Base-by-base conservation (phyloP, 2,329 filamentous ascomycete species). In the Epichloe coenophiala region DNA sequence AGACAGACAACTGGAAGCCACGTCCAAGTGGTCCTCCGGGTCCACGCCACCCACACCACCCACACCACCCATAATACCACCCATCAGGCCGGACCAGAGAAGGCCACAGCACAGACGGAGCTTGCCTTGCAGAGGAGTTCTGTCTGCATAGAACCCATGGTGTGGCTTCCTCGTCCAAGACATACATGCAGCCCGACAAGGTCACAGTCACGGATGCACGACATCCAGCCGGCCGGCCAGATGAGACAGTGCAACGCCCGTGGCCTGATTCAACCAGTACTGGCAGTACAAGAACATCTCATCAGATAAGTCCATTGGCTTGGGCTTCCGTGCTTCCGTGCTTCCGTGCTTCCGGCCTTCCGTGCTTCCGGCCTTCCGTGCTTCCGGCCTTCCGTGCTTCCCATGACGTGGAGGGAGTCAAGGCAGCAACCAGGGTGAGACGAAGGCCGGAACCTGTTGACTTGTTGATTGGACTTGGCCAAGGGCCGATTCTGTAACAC, bases 401-500 rank as follows among this genome's bases (percentile, higher is more conserved):
- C 41, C 17, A 43, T 0, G 21, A 13, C 39, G 17, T 42, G 47
- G 17, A 17, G 40, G 38, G 40, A 49, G 47, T 49, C 47, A 37
- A 43, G 19, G 47, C 39, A 41, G 40, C 17, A 42, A 42, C 17
- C 17, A 35, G 39, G 31, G 47, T 42, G 47, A 48, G 47, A 27
- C 39, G 39, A 21, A 31, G 31, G 15, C 12, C 12, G 47, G 31
- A 42, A 35, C 33, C n/a, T 48, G 37, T 48, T 35, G 37, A 40
- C 45, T 17, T 17, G 17, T 38, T 36, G 44, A n/a, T 35, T 45
- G 17, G 33, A n/a, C 17, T 38, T 19, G 47, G n/a, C 35, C 35
- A 43, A 36, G 47, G 47, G 37, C 47, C 41, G 42, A 44, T 38
- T 50, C 42, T 45, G 48, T 50, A 35, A 50, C 48, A 45, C 15